These are phyloP conservation scores for Hypericum androsaemum DNA, from an alignment of 345 rosid genomes.

Conservation along the genomic window DNA sequence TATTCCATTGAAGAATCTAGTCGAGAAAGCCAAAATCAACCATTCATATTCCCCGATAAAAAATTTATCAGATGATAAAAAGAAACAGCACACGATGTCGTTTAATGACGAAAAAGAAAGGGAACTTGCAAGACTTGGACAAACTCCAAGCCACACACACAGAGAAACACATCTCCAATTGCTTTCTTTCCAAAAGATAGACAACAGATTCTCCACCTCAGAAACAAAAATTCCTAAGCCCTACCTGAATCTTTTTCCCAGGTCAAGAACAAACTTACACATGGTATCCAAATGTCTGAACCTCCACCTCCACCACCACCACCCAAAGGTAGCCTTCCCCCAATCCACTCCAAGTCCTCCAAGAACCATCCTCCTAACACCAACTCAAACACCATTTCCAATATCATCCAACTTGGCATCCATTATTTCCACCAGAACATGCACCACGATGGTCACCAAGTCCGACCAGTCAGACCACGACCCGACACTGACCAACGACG, in stretches of 20 bases:
- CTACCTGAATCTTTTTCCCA: slow-evolving; percentile 17
- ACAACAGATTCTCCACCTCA: slow-evolving; percentile 24
- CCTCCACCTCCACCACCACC: slow-evolving; percentile 39
- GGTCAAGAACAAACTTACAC: neutral
- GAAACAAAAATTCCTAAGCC: too few relatives aligned
- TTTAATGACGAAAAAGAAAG: neutral
- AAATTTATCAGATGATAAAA: neutral
- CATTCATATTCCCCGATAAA: too few relatives aligned
- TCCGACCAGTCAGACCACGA: slow-evolving; percentile 31
- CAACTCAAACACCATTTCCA: slow-evolving; percentile 9
- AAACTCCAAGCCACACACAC: neutral
- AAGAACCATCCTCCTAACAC: neutral
- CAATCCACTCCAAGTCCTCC: slow-evolving; percentile 13
- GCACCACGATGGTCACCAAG: slow-evolving; percentile 12
- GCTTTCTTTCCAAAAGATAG: slow-evolving; percentile 14
- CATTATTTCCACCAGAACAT: slow-evolving; percentile 7
- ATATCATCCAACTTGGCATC: slow-evolving; percentile 5
- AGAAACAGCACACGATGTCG: slow-evolving; percentile 1
- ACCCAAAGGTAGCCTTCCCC: slow-evolving; percentile 12
- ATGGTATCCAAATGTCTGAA: slow-evolving; percentile 52
- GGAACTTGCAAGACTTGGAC: neutral
- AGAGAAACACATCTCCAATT: slow-evolving; percentile 14
- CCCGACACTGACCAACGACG: slow-evolving; percentile 69
- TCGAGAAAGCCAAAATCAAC: too few relatives aligned
- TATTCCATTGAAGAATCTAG: too few relatives aligned